Percentiles rank a stretch among this genome's conserved stretches.
phyloP scores from a whole-genome alignment of 768 basidiomycete species.

The Phylloporus arenicola region DNA sequence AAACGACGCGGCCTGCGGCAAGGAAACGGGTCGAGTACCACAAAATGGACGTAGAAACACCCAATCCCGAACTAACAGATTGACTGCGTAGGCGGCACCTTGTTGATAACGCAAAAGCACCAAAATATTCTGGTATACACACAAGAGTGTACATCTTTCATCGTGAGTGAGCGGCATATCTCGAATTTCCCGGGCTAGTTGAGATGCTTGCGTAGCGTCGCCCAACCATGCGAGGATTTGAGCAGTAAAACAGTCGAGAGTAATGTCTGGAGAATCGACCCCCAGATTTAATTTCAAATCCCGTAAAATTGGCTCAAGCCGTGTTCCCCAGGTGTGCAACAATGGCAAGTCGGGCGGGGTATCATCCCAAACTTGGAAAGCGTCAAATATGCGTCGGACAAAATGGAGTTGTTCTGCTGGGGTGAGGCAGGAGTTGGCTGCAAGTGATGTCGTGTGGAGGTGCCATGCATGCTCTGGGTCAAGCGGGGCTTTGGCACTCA shows the following conservation, averaged over 20 bases:
- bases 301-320: slow-evolving; percentile 33
- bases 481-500: slow-evolving; percentile 19
- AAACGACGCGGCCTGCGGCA: slow-evolving; percentile 22
- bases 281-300: slow-evolving; percentile 22
- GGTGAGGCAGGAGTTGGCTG: slow-evolving; percentile 15
- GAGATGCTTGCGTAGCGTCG: slow-evolving; percentile 31
- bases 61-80: slow-evolving; percentile 40
- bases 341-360: slow-evolving; percentile 13
- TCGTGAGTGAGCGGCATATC: slow-evolving; percentile 15
- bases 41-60: slow-evolving; percentile 24
- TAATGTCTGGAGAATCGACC: slow-evolving; percentile 14
- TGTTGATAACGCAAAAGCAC: slow-evolving; percentile 32
- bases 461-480: slow-evolving; percentile 39
- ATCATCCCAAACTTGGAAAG: slow-evolving; percentile 13
- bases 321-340: slow-evolving; percentile 33
- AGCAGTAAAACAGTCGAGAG: slow-evolving; percentile 27
- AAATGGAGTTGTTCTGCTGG: slow-evolving; percentile 24
- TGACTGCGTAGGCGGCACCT: slow-evolving; percentile 32
- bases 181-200: slow-evolving; percentile 23
- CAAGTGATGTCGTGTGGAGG: slow-evolving; percentile 26
- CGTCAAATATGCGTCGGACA: slow-evolving; percentile 19
- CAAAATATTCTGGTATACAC: slow-evolving; percentile 36
- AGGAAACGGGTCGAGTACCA: background rate
- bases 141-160: slow-evolving; percentile 19
- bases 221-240: slow-evolving; percentile 35